Evolutionary conservation across 2,329 filamentous ascomycete species (phyloP).

Genomic region (Canariomyces notabilis): DNA sequence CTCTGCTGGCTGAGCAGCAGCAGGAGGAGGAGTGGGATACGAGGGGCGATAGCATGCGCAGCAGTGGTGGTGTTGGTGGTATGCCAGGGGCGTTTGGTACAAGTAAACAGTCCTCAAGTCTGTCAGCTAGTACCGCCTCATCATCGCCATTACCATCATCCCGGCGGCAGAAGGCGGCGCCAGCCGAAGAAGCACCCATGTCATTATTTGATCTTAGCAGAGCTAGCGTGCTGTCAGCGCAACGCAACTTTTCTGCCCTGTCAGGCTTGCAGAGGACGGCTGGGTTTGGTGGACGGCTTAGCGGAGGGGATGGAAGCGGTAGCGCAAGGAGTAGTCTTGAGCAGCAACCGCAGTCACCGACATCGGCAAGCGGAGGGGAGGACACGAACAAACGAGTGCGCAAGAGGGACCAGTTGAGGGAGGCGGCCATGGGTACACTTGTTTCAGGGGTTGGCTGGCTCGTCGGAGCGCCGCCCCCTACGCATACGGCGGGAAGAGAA

Average conservation of each 20-base stretch:
- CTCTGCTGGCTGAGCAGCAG: constrained; percentile 61
- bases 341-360: constrained; percentile 9
- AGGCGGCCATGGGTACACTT: constrained; percentile 61
- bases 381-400: constrained; percentile 45
- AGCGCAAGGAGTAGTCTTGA: constrained; percentile 13
- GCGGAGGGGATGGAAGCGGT: constrained; percentile 11
- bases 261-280: constrained; percentile 44
- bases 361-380: constrained; percentile 23
- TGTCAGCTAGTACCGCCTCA: neutral
- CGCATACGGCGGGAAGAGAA: neutral
- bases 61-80: too few species aligned
- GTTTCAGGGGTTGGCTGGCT: constrained; percentile 65
- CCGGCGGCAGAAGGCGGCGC: constrained; percentile 20
- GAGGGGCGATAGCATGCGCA: constrained; percentile 49
- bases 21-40: constrained; percentile 68
- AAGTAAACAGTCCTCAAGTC: neutral
- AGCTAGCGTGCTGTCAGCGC: constrained; percentile 55
- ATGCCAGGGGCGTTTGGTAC: constrained; percentile 51
- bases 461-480: constrained; percentile 45
- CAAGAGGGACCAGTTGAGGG: constrained; percentile 67
- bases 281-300: too few species aligned
- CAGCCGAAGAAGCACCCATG: constrained; percentile 54
- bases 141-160: constrained; percentile 32
- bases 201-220: constrained; percentile 61
- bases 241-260: constrained; percentile 52